Conservation (phyloP, 495 filamentous ascomycete genomes). For the Thermochaetoides thermophila region DNA sequence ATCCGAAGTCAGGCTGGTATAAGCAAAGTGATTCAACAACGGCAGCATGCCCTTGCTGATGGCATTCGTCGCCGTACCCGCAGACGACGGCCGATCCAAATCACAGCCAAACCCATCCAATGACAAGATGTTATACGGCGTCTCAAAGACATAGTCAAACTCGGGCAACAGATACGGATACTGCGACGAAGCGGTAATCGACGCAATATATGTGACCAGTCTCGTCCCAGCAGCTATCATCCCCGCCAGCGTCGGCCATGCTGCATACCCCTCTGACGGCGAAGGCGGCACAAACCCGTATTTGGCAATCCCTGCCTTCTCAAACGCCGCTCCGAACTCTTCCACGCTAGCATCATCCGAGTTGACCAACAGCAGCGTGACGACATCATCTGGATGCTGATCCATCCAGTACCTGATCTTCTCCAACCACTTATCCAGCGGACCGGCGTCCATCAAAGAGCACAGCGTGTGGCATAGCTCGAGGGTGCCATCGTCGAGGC, state of each 20-base stretch:
- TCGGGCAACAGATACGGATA: slow-evolving; percentile 54
- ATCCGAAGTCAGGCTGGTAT: slow-evolving; percentile 41
- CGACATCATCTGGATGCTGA: slow-evolving; percentile 47
- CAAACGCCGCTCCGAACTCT: slow-evolving; percentile 40
- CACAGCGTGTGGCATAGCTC: slow-evolving; percentile 55
- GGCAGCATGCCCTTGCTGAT: slow-evolving; percentile 33
- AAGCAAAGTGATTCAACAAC: slow-evolving; percentile 61
- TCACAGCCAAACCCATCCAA: slow-evolving; percentile 40
- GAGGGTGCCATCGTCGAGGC: slow-evolving; percentile 32
- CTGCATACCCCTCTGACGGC: slow-evolving; percentile 24
- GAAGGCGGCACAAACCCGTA: slow-evolving; percentile 42
- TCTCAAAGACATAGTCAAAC: slow-evolving; percentile 61
- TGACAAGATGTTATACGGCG: slow-evolving; percentile 45
- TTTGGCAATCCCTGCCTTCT: slow-evolving; percentile 35
- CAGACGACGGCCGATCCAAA: slow-evolving; percentile 42
- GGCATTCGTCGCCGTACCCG: slow-evolving; percentile 29
- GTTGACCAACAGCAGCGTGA: slow-evolving; percentile 58
- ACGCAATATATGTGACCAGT: slow-evolving; percentile 48
- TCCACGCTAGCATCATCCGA: slow-evolving; percentile 36
- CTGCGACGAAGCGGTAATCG: slow-evolving; percentile 29
- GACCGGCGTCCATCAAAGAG: slow-evolving; percentile 47
- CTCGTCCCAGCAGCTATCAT: slow-evolving; percentile 46
- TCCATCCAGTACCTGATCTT: slow-evolving; percentile 52
- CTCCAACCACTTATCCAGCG: slow-evolving; percentile 39
- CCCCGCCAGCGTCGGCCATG: slow-evolving; percentile 50